A percentile compares a stretch with the other conserved stretches of the same genome.
These are phyloP conservation scores for Globisporangium nagaii DNA, from an alignment of 352 stramenopile genomes.

Conservation along the genomic window DNA sequence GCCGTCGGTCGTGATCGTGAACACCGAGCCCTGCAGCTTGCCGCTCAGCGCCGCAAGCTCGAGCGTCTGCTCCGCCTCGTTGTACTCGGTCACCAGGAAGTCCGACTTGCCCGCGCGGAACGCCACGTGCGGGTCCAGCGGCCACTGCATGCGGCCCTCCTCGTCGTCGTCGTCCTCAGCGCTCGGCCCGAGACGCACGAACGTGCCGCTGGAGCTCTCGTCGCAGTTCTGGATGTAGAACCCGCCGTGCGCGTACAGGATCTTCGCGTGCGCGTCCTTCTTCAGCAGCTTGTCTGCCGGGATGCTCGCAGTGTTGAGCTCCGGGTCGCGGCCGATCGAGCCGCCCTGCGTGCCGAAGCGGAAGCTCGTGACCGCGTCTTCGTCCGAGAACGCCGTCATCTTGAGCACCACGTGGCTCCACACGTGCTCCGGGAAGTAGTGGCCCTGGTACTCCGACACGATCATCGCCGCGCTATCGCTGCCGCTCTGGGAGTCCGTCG, in stretches of 20 bases:
- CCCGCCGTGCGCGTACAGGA: constrained; percentile 46
- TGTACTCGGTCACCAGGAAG: constrained; percentile 57
- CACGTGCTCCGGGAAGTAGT: constrained; percentile 28
- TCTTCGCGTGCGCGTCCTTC: constrained; percentile 38
- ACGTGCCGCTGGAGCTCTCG: constrained; percentile 54
- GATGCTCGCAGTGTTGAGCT: constrained; percentile 56
- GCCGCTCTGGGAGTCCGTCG: not conserved
- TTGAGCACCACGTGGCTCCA: constrained; percentile 79
- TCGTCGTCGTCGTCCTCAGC: constrained; percentile 22
- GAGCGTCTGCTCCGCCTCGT: constrained; percentile 46
- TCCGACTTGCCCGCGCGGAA: constrained; percentile 83
- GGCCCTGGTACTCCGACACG: constrained; percentile 18
- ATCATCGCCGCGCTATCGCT: not conserved
- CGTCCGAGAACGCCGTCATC: constrained; percentile 76
- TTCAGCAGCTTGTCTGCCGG: constrained; percentile 67
- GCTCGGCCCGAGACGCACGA: constrained; percentile 49
- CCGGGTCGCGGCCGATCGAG: constrained; percentile 38
- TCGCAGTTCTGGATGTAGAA: constrained; percentile 63
- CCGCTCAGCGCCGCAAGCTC: constrained; percentile 54
- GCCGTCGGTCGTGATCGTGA: constrained; percentile 82
- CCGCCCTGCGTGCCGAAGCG: constrained; percentile 45
- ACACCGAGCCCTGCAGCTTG: constrained; percentile 66
- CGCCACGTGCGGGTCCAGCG: constrained; percentile 43
- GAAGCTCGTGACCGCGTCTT: constrained; percentile 74
- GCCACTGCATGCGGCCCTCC: constrained; percentile 77